A percentile compares a stretch with the other conserved stretches of the same genome.
Evolutionary conservation across 2,329 filamentous ascomycete genomes (phyloP).

Genomic region (Sclerotinia spermophila): DNA sequence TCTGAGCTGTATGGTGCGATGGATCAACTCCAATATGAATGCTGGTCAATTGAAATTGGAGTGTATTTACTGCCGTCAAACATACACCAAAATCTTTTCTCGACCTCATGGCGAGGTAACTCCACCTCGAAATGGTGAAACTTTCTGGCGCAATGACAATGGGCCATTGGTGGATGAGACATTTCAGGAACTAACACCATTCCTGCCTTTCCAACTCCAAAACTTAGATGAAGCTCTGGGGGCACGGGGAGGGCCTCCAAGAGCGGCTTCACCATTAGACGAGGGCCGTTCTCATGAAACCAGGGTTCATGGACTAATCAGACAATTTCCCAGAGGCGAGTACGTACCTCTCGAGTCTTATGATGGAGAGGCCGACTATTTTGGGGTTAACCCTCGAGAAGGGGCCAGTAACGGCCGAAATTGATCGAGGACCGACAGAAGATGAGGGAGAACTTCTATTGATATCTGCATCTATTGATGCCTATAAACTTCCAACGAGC

Average conservation of each 20-base stretch:
- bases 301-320: no score
- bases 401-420: not conserved
- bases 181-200: not conserved
- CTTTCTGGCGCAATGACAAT: not conserved
- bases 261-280: not conserved
- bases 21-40: not conserved
- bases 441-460: not conserved
- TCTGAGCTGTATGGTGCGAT: not conserved
- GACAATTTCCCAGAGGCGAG: no score
- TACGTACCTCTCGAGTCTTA: not conserved
- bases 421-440: not conserved
- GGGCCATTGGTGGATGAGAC: not conserved
- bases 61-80: not conserved
- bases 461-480: not conserved
- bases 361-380: not conserved
- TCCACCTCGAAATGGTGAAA: not conserved
- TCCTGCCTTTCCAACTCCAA: no score
- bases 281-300: fast-evolving
- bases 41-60: not conserved
- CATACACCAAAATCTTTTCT: not conserved
- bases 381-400: not conserved
- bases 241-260: no score
- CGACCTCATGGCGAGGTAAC: not conserved
- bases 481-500: not conserved
- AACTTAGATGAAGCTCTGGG: no score